Evolutionary conservation across 306 rosid species (phyloP), one percentile per base, ranked within the genome.

Genomic region (Inga laurina): DNA sequence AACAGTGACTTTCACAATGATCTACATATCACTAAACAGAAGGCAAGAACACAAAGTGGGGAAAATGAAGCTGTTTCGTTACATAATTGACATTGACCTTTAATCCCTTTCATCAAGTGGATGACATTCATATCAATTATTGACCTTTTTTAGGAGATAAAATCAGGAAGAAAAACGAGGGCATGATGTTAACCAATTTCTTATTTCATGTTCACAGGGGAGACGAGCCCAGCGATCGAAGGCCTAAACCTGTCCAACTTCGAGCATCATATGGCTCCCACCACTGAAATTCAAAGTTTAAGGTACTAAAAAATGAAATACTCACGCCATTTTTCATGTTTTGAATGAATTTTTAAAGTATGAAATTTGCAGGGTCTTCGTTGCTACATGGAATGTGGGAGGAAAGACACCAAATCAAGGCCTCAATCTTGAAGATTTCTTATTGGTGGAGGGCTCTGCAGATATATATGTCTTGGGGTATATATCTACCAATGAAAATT

Each of bases 371-470:
- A 95, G 99, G 85, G 75, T 95, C 75, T 95, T 93, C 41, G 96
- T 87, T 4, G 98, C 94, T 48, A 95, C 99, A 1, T 95, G 99
- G 99, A 95, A 95, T 80, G 99, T 95, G 0, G 98, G 97, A 82
- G 99, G 99, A 56, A 95, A 89, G 80, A 74, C 97, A 10, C 99
- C 99, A 7, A 79, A 79, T 89, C 89, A 70, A 75, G 90, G 84
- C 71, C 95, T 95, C 68, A 91, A 90, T 84, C 98, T 95, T 30
- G 94, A 93, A 90, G 97, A 93, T 81, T 93, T 95, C 89, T 92
- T 95, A 84, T 89, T 90, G 68, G 91, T 89, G 10, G 99, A 95
- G 81, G 96, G 92, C 22, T 85, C 91, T 0, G 87, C 98, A 24
- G 99, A 95, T 82, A 86, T 95, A 78, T 95, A 95, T 81, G 91